Evolutionary conservation across 129 eudicot genomes (phyloP), one percentile per base, ranked within the genome.

Genomic region (Lonicera japonica): DNA sequence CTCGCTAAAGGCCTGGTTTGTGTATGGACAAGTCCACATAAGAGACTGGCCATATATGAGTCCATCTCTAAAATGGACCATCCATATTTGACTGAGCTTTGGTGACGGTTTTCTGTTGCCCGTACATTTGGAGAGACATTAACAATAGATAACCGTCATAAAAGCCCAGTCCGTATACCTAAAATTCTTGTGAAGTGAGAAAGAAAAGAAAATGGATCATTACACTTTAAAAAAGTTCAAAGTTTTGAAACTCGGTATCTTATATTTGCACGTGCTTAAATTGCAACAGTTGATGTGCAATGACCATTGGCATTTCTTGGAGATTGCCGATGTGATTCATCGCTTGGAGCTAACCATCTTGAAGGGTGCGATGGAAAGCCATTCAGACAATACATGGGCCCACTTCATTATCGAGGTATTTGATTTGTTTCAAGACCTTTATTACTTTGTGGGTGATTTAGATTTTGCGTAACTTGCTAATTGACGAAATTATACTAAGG

Each of bases 281-380:
- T 65, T 36, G 22, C 29, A 16, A 59, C 86, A 91, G 97, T 87
- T 91, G 96, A 22, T 75, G 19, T 91, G 97, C 46, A 60, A 69
- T 45, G 94, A 84, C 72, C 80, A 87, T 70, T 85, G 69, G 11
- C 80, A 82, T 34, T 87, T 91, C 73, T 86, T 84, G 21, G 96
- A 91, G 69, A 87, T 91, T 63, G 84, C 95, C 14, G 95, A 84
- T 79, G 96, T 87, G 47, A 82, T 91, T 58, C 82, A 77, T 58
- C 88, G 82, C 23, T 46, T 91, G 61, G 68, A 82, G 16, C 54
- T 91, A 63, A 84, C 84, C 21, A 82, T 91, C 57, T 66, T 87
- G 73, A 80, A 80, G 23, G 95, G 97, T 11, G 73, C 65, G 57
- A 84, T 78, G 80, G 95, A 84, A 43, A 73, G 67, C 40, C 78